Base-by-base conservation (phyloP, 495 filamentous ascomycete genomes). In the Jackrogersella multiformis region DNA sequence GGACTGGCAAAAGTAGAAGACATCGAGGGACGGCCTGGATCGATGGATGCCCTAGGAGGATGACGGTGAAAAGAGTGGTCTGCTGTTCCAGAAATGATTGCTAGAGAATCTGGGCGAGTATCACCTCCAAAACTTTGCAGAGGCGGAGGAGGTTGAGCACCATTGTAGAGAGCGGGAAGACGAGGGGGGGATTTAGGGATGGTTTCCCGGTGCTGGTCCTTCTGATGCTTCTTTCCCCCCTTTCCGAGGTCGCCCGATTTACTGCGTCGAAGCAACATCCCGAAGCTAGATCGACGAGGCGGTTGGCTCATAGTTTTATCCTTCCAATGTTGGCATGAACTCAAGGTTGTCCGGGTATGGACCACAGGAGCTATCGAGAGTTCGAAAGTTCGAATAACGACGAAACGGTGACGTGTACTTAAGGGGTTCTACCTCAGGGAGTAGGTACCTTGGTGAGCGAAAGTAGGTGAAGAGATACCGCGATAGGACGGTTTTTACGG, bases 181-280 rank as follows among this genome's bases (percentile, higher is more conserved):
- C 88, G 89, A 39, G 95, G 94, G 34, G 93, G 88, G 21, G 84
- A 82, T 68, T 87, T 86, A 55, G 91, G 84, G 45, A 92, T 83
- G 39, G 89, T 77, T 64, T 89, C 87, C 70, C 86, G 84, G 59
- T 87, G 86, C 65, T 86, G 86, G 67, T 85, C 85, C 53, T 88
- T 81, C 73, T 85, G 83, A 61, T 81, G 79, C 81, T 90, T 93
- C 84, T 84, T 89, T 60, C 84, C 76, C 74, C 87, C 88, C 74
- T 81, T 79, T 42, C 84, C 83, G 7, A 92, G 83, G 77, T 88
- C 91, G 36, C 88, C 89, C 41, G 92, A 94, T 79, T 92, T 95
- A 71, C 87, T 88, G 68, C 92, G 90, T 75, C 90, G 89, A 51
- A 96, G 85, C 74, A 96, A 91, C 74, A 83, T 81, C 58, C 84